Percentiles rank a stretch among this genome's conserved stretches.
These are phyloP conservation scores for Alternaria rosae DNA, from an alignment of 2,329 filamentous ascomycete species.

Conservation along the genomic window DNA sequence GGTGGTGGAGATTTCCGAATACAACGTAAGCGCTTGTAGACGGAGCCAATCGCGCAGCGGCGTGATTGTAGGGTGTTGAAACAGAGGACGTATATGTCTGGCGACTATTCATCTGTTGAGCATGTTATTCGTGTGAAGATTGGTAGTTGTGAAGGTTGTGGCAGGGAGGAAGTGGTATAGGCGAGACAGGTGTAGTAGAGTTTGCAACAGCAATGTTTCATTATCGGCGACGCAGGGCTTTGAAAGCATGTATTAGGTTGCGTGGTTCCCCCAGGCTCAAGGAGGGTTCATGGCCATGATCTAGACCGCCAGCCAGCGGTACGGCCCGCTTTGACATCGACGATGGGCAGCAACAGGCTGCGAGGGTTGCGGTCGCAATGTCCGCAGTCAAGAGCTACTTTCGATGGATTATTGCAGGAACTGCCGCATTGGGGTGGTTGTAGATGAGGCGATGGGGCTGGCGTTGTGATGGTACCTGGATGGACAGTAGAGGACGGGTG, in stretches of 20 bases:
- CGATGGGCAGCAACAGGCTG: conserved; percentile 10
- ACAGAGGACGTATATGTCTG: not conserved
- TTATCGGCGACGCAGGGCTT: not conserved
- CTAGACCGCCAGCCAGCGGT: conserved; percentile 16
- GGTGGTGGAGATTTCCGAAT: not conserved
- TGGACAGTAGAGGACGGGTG: not conserved
- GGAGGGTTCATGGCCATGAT: conserved; percentile 6
- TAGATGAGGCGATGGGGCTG: not conserved
- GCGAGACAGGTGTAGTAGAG: not conserved
- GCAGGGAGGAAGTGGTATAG: not conserved
- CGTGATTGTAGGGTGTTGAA: not conserved
- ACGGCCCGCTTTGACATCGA: conserved; percentile 13
- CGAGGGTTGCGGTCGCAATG: conserved; percentile 10
- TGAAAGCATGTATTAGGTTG: not conserved
- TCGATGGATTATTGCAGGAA: conserved; percentile 3
- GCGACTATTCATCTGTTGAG: not conserved
- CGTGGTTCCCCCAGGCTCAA: not conserved
- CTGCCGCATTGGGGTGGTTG: conserved; percentile 9
- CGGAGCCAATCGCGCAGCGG: not conserved
- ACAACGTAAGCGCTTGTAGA: conserved; percentile 3
- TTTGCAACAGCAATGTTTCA: conserved; percentile 2
- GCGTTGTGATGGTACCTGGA: not conserved
- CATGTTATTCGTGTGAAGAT: not conserved
- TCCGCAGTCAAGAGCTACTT: conserved; percentile 6
- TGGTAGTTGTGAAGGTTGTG: not conserved